Conservation (phyloP, 2,329 filamentous ascomycete species). For the Colletotrichum paranaense region DNA sequence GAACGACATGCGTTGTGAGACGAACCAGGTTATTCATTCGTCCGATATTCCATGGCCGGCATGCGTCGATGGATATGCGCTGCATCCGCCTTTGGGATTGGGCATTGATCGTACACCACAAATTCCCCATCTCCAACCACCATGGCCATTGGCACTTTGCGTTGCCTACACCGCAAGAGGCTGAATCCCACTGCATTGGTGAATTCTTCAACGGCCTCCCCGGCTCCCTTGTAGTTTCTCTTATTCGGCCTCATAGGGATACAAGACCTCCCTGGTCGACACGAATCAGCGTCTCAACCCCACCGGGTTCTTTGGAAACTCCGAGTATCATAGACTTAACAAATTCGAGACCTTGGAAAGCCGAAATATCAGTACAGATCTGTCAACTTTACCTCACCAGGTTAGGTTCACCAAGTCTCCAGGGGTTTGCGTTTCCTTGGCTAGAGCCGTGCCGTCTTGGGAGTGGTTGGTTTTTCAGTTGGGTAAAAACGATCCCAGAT, state of each 20-base stretch:
- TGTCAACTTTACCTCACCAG: background rate
- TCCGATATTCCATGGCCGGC: slow-evolving; percentile 21
- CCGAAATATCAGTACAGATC: background rate
- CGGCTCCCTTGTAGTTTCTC: background rate
- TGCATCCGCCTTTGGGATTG: slow-evolving; percentile 20
- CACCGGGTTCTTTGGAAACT: background rate
- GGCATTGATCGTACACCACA: background rate
- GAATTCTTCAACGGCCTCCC: background rate
- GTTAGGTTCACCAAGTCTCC: background rate
- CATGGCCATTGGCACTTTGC: background rate
- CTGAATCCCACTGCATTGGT: background rate
- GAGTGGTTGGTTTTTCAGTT: background rate
- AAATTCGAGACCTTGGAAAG: background rate
- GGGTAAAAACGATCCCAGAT: background rate
- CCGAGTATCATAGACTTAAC: background rate
- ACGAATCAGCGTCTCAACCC: background rate
- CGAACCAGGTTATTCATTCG: slow-evolving; percentile 31
- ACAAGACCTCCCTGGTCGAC: background rate
- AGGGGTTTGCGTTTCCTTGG: slow-evolving; percentile 15
- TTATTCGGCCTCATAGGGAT: background rate
- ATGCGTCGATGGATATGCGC: slow-evolving; percentile 22
- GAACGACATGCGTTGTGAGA: slow-evolving; percentile 22
- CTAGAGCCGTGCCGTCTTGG: slow-evolving; percentile 16
- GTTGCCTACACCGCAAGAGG: slow-evolving; percentile 15
- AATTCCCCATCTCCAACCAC: slow-evolving; percentile 8